Evolutionary conservation across 805 yeast species (phyloP).

Genomic region (Wickerhamiella shivajii): DNA sequence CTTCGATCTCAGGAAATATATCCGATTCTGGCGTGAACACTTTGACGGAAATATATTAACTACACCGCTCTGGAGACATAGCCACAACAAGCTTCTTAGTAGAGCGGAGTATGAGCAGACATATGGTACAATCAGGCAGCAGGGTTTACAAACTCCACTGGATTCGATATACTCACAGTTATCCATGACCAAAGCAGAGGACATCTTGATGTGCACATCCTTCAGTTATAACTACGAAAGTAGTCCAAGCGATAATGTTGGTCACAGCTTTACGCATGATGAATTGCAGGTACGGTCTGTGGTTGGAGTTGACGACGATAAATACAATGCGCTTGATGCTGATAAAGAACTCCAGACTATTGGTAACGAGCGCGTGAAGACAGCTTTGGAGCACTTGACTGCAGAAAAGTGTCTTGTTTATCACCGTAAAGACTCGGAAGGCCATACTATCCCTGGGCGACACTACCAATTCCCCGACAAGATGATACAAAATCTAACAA

Average conservation of each 20-base stretch:
- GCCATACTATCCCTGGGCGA: slow-evolving; percentile 29
- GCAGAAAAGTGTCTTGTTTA: slow-evolving; percentile 29
- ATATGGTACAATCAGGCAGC: slow-evolving; percentile 28
- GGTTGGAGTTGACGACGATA: slow-evolving; percentile 38
- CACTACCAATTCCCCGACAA: slow-evolving; percentile 45
- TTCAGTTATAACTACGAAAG: slow-evolving; percentile 24
- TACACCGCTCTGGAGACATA: slow-evolving; percentile 16
- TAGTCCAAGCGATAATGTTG: not conserved
- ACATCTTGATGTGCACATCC: slow-evolving; percentile 30
- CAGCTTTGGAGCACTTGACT: slow-evolving; percentile 38
- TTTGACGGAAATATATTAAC: slow-evolving; percentile 24
- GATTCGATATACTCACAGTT: slow-evolving; percentile 36
- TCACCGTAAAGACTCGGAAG: slow-evolving; percentile 20
- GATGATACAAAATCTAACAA: slow-evolving; percentile 30
- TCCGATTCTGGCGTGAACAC: slow-evolving; percentile 50
- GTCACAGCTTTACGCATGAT: slow-evolving; percentile 19
- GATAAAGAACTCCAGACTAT: slow-evolving; percentile 32
- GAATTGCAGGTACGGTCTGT: slow-evolving; percentile 28
- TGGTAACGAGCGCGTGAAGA: slow-evolving; percentile 34
- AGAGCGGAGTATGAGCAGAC: slow-evolving; percentile 24
- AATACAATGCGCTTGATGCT: slow-evolving; percentile 35
- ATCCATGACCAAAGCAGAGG: slow-evolving; percentile 62
- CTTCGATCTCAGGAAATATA: slow-evolving; percentile 36
- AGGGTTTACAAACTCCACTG: slow-evolving; percentile 17
- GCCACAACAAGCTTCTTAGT: slow-evolving; percentile 29